Base-by-base conservation (phyloP, 2,329 filamentous ascomycete species). In the Eurotiales sp. region DNA sequence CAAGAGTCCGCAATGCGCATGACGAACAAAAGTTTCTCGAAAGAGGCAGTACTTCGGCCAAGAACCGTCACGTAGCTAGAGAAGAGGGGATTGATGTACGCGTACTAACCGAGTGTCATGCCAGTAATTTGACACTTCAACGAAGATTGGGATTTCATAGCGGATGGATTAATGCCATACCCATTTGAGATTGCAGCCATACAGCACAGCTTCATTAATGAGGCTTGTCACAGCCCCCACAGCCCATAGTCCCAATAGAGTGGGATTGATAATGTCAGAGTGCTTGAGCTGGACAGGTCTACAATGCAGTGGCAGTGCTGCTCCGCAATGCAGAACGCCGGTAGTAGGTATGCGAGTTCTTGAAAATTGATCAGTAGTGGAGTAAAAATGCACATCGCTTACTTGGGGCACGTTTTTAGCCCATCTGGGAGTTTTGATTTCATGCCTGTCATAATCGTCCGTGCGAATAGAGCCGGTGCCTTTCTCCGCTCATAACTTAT, bases 341-440 rank as follows among this genome's bases (percentile, higher is more conserved):
- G 30, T n/a, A 15, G n/a, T n/a, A n/a, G 30, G 14, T 15, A 34
- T 34, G 15, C 30, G 15, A 27, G 25, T 27, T 27, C 25, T 27
- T 27, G 25, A 5, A 27, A 27, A 10, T 27, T 27, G 25, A 27
- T 15, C 14, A 15, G 30, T 34, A 5, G 30, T n/a, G 6, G 11
- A 34, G 14, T 34, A 15, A 12, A 15, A 12, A 47, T 47, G 45
- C 45, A 46, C 23, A 22, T 39, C 44, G 44, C 44, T 25, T 10
- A 39, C 45, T 47, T 40, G 22, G 21, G 45, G 29, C 34, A 25
- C 12, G n/a, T 37, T 8, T 2, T 21, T 30, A n/a, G n/a, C n/a
- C 21, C 34, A 47, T 15, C 8, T 37, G 39, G 45, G 34, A 29
- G 27, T 23, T 39, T 39, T 47, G 32, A 47, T 39, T 12, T 2